Evolutionary conservation across 352 stramenopile species (phyloP), one percentile per base, ranked within the genome.

Genomic region (Phytophthora pinifolia): DNA sequence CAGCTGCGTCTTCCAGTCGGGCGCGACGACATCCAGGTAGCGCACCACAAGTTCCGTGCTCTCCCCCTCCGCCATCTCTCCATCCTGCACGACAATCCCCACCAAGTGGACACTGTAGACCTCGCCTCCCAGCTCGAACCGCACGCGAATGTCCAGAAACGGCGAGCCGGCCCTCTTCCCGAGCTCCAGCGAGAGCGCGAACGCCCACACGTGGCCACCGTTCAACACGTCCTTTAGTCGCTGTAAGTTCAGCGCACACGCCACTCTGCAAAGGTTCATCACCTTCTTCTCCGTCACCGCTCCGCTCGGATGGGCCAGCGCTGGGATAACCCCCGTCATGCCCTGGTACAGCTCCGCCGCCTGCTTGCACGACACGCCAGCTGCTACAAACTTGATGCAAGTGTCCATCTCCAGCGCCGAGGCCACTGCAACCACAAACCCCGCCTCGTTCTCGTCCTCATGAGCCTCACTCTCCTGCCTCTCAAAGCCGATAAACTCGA

Each of bases 211-310:
- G 1, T 50, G 9, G 37, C 34, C 25, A 15, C 46, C 10, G 12
- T 20, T 29, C 27, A 66, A 27, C 5, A 62, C 12, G 9, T 59
- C 50, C 30, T 54, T 70, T 4, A 70, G 9, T 9, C 15, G 66
- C 49, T 70, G 55, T 9, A 66, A 47, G 37, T 70, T 70, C 13
- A 70, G 30, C 12, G 55, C 55, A 52, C 62, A 63, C 9, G 29
- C 25, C 29, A 63, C 31, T 27, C 42, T 37, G 35, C 62, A 58
- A 4, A 70, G n/a, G 6, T 30, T 39, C 34, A 22, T 49, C 33
- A 59, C 49, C 14, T 43, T 29, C 15, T 25, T 62, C 33, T 62
- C 44, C 5, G 36, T 52, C 31, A 52, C 32, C 2, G 1, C n/a
- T 6, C 36, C 44, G 12, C 32, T 38, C 4, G 13, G 34, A 14